A percentile compares a stretch with the other conserved stretches of the same genome.
Conservation (phyloP, 441 rosid genomes). For the Populus trichocarpa region DNA sequence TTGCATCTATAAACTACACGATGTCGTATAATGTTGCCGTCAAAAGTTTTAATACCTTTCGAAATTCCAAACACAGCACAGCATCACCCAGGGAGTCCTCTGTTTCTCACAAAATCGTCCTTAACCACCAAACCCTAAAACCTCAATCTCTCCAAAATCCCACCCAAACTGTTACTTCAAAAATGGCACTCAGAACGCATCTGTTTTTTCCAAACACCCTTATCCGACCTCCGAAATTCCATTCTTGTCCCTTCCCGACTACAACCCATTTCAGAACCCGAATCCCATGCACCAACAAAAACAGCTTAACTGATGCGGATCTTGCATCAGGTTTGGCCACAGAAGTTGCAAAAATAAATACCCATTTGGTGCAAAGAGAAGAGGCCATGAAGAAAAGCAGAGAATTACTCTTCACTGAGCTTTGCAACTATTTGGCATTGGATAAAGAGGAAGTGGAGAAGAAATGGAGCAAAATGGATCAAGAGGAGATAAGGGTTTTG, state of each 20-base stretch:
- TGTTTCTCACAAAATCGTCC: background rate
- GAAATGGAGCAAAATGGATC: conserved; percentile 53
- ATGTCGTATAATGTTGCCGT: background rate
- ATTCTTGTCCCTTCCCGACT: conserved; percentile 13
- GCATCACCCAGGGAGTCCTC: background rate
- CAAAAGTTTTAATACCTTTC: too few relatives aligned
- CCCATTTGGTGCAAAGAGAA: conserved; percentile 43
- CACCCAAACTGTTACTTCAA: background rate
- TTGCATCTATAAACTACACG: background rate
- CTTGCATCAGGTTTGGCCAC: conserved; percentile 59
- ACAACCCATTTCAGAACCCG: conserved; percentile 19
- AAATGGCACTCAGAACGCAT: conserved; percentile 33
- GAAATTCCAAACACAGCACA: background rate
- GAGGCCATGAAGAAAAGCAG: conserved; percentile 77
- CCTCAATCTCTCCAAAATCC: background rate
- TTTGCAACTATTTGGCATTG: conserved; percentile 43
- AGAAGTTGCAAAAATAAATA: conserved; percentile 50
- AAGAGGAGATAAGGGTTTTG: conserved; percentile 49
- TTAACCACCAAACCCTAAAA: background rate
- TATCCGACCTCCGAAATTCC: conserved; percentile 12
- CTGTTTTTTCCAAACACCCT: conserved; percentile 9
- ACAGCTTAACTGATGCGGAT: conserved; percentile 38
- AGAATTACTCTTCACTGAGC: conserved; percentile 54
- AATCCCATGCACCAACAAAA: conserved; percentile 29
- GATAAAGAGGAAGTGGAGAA: conserved; percentile 44